phyloP scores from a whole-genome alignment of 345 rosid genomes.

The Salix purpurea region DNA sequence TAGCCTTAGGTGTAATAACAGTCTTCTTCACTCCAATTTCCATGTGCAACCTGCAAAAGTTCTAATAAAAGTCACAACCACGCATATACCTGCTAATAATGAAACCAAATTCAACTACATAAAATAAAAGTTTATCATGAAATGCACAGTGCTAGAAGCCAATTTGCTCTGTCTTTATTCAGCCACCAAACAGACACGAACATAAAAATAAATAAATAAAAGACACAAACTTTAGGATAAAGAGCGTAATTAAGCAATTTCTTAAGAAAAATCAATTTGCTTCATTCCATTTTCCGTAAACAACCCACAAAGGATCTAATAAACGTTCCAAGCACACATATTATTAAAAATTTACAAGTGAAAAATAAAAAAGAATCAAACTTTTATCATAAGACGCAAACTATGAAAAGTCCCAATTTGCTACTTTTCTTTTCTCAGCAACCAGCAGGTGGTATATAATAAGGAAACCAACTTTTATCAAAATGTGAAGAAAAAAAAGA shows the following conservation, averaged over 20 bases:
- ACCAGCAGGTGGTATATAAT: not conserved
- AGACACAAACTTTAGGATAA: not conserved
- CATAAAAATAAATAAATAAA: not conserved
- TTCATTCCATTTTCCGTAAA: constrained; percentile 36
- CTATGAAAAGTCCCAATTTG: not conserved
- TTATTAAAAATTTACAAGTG: too few relatives aligned
- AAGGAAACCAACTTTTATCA: too few relatives aligned
- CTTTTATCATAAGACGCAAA: not conserved
- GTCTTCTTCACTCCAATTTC: constrained; percentile 38
- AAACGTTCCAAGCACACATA: not conserved
- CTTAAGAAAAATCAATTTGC: not conserved
- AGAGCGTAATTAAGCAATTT: not conserved
- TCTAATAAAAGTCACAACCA: not conserved
- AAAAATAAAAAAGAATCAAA: not conserved
- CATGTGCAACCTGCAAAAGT: constrained; percentile 25
- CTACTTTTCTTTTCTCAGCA: not conserved
- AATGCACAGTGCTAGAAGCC: not conserved
- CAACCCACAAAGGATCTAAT: not conserved
- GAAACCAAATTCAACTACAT: not conserved
- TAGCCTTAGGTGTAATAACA: constrained; percentile 68
- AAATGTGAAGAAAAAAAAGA: not conserved
- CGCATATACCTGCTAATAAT: not conserved
- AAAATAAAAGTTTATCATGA: not conserved
- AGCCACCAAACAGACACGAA: not conserved
- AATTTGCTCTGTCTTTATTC: not conserved